Percentiles rank a stretch among this genome's conserved stretches.
Conservation (phyloP, 1,284 basidiomycete genomes). For the Cryptococcus wingfieldii region DNA sequence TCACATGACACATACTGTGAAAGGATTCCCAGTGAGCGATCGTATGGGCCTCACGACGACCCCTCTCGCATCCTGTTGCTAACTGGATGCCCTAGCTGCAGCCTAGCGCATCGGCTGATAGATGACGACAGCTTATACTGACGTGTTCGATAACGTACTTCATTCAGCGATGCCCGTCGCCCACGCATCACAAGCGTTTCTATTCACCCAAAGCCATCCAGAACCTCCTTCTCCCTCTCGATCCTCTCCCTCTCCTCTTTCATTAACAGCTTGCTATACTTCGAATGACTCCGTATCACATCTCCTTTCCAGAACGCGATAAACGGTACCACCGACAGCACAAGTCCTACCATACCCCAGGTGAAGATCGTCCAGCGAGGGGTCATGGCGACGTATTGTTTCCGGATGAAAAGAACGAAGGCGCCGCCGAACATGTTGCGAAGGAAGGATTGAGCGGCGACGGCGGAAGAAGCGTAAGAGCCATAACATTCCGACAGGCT, state of each 20-base stretch:
- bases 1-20: no score
- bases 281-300: constrained; percentile 31
- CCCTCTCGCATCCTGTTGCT: no score
- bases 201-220: constrained; percentile 8
- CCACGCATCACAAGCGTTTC: no score
- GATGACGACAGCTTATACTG: no score
- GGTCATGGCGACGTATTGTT: constrained; percentile 19
- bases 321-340: constrained; percentile 39
- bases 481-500: constrained; percentile 30
- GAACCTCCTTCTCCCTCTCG: constrained; percentile 20
- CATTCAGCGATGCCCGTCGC: no score
- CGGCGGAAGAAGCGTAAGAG: constrained; percentile 20
- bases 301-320: constrained; percentile 39
- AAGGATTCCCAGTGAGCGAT: no score
- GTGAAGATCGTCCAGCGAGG: constrained; percentile 22
- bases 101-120: no score
- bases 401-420: constrained; percentile 20
- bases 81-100: no score
- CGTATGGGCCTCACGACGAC: no score
- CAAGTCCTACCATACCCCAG: constrained; percentile 16
- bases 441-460: constrained; percentile 25
- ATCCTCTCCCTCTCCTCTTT: constrained; percentile 35
- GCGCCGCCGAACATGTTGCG: constrained; percentile 28
- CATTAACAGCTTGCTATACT: constrained; percentile 39
- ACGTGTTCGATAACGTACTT: no score